Evolutionary conservation across 2,329 filamentous ascomycete genomes (phyloP), one percentile per base, ranked within the genome.

Genomic region (Periconia sp.): DNA sequence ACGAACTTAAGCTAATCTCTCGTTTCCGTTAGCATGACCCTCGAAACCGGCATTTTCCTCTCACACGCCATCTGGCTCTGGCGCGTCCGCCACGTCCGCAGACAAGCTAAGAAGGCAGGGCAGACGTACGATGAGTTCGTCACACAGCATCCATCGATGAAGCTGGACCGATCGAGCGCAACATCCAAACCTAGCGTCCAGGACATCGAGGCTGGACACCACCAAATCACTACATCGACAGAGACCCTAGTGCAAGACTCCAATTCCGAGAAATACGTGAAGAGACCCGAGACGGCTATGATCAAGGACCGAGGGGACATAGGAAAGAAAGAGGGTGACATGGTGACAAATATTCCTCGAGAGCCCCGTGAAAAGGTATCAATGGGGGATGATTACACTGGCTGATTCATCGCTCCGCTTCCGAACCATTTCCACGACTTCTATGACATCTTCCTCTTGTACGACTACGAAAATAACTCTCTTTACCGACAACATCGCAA

Each of bases 21-120:
- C 3, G 20, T 30, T 33, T 42, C 20, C 6, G 2, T 7, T 53
- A 85, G 83, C 55, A 76, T 84, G 52, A 42, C 80, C 2, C 76
- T 88, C 13, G 85, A 88, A 64, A 69, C 79, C 7, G 85, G 84
- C 11, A 86, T 88, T 51, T 85, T 86, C 61, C 45, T 71, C 20
- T 85, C 81, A 13, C 85, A 88, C 59, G 68, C 81, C 10, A 74
- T 85, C 52, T 88, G 85, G 85, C 72, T 82, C 2, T 70, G 81
- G 58, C 81, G 83, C 19, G 82, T 84, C 5, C 77, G 82, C 18
- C 72, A 75, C 47, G 65, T 85, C 37, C 78, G 82, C 14, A 77
- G 72, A 52, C 77, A 79, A 56, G 84, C 84, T 3, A 81, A 81
- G 56, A 70, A 70, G 6, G 67, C 75, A 3, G 81, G 80, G 1